Conservation (phyloP, 805 yeast genomes). For the Ogataea pignaliae region DNA sequence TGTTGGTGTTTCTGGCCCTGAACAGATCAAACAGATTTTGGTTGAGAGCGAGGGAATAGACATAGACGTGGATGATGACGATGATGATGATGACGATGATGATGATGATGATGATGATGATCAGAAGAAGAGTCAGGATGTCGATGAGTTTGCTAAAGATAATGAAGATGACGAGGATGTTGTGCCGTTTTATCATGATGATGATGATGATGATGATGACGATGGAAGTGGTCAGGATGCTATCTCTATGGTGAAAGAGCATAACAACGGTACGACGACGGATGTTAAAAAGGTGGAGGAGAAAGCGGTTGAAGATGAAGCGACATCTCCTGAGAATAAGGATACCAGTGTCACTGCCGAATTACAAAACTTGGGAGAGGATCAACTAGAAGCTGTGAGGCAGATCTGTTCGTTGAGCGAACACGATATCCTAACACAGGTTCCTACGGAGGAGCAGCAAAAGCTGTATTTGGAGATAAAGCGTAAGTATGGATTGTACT, state of each 20-base stretch:
- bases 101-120: neutral
- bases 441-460: slow-evolving; percentile 18
- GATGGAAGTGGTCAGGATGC: neutral
- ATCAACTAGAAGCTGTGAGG: slow-evolving; percentile 18
- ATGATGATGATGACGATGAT: neutral
- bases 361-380: slow-evolving; percentile 9
- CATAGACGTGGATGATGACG: neutral
- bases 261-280: neutral
- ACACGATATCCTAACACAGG: slow-evolving; percentile 14
- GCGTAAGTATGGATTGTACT: slow-evolving; percentile 12
- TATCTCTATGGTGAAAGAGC: neutral
- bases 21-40: slow-evolving; percentile 20
- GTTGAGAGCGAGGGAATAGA: slow-evolving; percentile 1
- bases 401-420: slow-evolving; percentile 22
- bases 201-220: neutral
- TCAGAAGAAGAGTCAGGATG: no score
- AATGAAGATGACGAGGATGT: neutral
- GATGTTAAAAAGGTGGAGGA: neutral
- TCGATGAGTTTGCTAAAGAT: neutral
- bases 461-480: slow-evolving; percentile 22
- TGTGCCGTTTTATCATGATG: neutral
- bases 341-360: slow-evolving; percentile 3
- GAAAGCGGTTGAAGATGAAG: neutral
- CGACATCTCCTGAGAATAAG: neutral
- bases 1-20: slow-evolving; percentile 27